These are phyloP conservation scores for Oryza nivara DNA, from an alignment of 176 grass and related monocot genomes.

Conservation along the genomic window DNA sequence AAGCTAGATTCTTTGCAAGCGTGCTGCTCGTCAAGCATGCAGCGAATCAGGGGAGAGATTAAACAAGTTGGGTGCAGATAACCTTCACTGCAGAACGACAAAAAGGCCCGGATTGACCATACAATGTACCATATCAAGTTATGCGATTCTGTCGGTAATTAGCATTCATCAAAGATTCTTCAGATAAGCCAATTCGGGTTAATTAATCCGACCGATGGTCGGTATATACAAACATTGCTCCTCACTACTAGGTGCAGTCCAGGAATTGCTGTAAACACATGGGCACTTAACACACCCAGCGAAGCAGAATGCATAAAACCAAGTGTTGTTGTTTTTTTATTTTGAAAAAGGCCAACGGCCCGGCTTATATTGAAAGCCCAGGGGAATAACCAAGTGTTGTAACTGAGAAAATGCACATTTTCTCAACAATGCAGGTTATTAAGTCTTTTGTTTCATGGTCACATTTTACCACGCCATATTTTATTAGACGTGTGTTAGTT, in stretches of 20 bases:
- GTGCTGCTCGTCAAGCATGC: background rate
- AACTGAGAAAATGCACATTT: background rate
- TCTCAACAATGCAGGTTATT: background rate
- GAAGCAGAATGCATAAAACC: background rate
- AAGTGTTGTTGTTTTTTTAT: background rate
- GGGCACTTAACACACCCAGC: background rate
- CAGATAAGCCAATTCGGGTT: conserved; percentile 12
- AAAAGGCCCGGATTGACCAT: conserved; percentile 5
- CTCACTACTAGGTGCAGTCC: conserved; percentile 23
- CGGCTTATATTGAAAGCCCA: too few species aligned
- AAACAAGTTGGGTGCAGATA: conserved; percentile 30
- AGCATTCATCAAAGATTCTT: conserved; percentile 40
- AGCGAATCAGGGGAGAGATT: background rate
- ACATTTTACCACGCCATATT: too few species aligned
- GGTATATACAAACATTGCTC: conserved; percentile 21
- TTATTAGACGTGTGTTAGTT: too few species aligned
- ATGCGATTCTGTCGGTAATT: conserved; percentile 38
- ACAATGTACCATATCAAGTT: conserved; percentile 8
- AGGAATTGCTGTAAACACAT: conserved; percentile 39
- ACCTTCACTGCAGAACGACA: background rate
- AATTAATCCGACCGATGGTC: conserved; percentile 20
- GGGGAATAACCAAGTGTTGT: background rate
- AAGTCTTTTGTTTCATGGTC: too few species aligned
- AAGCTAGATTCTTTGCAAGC: background rate
- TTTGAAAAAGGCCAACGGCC: too few species aligned